Percentiles rank a stretch among this genome's conserved stretches.
phyloP scores from a whole-genome alignment of 768 basidiomycete species.

The Cantharellus anzutake region DNA sequence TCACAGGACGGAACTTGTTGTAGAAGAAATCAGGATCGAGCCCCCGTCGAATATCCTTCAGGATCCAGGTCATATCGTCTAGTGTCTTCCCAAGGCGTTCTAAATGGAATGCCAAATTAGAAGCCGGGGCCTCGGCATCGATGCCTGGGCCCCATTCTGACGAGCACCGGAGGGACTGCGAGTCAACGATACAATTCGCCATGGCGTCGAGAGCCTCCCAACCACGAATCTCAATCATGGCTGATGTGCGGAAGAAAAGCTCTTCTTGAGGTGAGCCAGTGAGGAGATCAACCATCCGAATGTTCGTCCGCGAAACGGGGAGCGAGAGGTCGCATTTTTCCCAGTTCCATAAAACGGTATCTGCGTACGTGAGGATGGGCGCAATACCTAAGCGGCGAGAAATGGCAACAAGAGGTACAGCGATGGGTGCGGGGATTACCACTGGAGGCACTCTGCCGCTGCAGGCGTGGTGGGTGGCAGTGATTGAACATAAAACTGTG shows the following conservation, averaged over 20 bases:
- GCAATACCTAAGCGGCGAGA: constrained; percentile 58
- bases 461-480: constrained; percentile 14
- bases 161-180: constrained; percentile 12
- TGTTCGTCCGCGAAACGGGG: constrained; percentile 7
- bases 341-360: constrained; percentile 50
- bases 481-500: constrained; percentile 9
- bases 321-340: constrained; percentile 2
- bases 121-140: constrained; percentile 34
- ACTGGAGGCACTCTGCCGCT: constrained; percentile 19
- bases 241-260: constrained; percentile 74
- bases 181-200: neutral
- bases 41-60: constrained; percentile 45
- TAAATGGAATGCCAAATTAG: constrained; percentile 46
- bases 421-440: constrained; percentile 47
- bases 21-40: constrained; percentile 71
- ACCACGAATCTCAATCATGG: constrained; percentile 75
- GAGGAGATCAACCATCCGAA: constrained; percentile 23
- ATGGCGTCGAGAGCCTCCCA: constrained; percentile 43
- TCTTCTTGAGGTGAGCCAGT: constrained; percentile 64
- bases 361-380: constrained; percentile 78
- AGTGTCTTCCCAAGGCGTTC: constrained; percentile 41
- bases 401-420: constrained; percentile 57
- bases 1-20: constrained; percentile 55
- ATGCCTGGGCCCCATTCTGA: constrained; percentile 27
- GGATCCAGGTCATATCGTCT: constrained; percentile 36